These are phyloP conservation scores for Microstegium vimineum DNA, from an alignment of 176 grass and related monocot species.

Conservation along the genomic window DNA sequence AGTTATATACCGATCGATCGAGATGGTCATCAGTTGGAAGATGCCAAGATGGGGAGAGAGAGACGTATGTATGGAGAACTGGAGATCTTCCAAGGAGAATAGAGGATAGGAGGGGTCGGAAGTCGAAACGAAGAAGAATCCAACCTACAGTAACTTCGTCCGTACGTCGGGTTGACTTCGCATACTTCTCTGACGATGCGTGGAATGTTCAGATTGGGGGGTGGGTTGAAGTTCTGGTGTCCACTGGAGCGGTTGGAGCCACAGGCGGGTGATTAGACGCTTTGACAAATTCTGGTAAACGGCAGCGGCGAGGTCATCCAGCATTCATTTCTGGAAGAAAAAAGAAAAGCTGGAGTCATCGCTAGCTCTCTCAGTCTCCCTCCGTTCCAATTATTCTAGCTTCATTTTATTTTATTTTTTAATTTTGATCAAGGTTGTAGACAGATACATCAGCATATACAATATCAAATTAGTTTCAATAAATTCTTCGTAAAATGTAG, in stretches of 20 bases:
- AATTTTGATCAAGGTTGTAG: too few relatives aligned
- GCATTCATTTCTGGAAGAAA: background rate
- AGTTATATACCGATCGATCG: too few relatives aligned
- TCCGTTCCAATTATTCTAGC: too few relatives aligned
- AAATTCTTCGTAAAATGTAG: too few relatives aligned
- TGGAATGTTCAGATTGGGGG: conserved; percentile 17
- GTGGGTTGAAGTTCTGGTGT: too few relatives aligned
- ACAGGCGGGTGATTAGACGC: background rate
- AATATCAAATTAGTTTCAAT: too few relatives aligned
- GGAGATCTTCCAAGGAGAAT: background rate
- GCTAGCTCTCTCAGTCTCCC: too few relatives aligned
- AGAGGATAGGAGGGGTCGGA: background rate
- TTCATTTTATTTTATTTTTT: too few relatives aligned
- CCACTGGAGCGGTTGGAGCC: background rate
- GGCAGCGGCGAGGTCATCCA: background rate
- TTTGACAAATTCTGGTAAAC: conserved; percentile 3
- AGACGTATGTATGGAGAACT: background rate
- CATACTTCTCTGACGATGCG: too few relatives aligned
- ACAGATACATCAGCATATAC: too few relatives aligned
- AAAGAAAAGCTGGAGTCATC: background rate
- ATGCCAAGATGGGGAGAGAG: background rate
- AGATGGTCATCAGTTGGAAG: background rate
- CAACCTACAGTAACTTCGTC: background rate
- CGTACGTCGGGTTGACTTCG: conserved; percentile 27
- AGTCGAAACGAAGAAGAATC: background rate